These are phyloP conservation scores for Neofusicoccum cordaticola DNA, from an alignment of 2,329 filamentous ascomycete species.

Conservation along the genomic window DNA sequence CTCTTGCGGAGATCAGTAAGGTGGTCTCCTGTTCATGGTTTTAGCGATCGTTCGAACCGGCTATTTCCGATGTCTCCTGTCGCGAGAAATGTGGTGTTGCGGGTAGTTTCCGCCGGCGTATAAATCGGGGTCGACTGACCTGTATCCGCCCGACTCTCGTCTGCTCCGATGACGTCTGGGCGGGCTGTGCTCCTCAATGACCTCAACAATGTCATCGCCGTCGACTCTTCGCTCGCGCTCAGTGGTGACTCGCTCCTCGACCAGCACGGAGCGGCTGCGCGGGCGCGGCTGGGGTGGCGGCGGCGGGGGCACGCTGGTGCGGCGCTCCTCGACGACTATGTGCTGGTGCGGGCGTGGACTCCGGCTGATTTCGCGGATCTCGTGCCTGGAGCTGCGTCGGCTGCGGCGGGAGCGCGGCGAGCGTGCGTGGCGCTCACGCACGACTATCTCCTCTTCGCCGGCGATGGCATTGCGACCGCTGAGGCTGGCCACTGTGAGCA, in stretches of 20 bases:
- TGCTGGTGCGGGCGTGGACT: slow-evolving; percentile 36
- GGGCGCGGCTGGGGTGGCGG: slow-evolving; percentile 26
- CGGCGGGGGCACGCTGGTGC: slow-evolving; percentile 9
- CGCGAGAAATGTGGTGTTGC: slow-evolving; percentile 21
- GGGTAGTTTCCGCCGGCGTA: slow-evolving; percentile 35
- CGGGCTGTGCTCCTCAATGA: slow-evolving; percentile 55
- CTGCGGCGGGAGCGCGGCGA: slow-evolving; percentile 30
- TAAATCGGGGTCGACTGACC: slow-evolving; percentile 46
- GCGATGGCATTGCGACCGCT: slow-evolving; percentile 40
- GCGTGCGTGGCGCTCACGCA: slow-evolving; percentile 29
- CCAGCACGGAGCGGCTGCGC: slow-evolving; percentile 39
- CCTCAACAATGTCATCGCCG: slow-evolving; percentile 56
- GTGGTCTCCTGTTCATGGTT: slow-evolving; percentile 10
- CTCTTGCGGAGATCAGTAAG: neutral
- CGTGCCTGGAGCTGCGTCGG: slow-evolving; percentile 28
- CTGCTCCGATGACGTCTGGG: slow-evolving; percentile 38
- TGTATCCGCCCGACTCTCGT: slow-evolving; percentile 43
- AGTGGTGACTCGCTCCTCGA: slow-evolving; percentile 37
- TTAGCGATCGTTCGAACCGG: neutral
- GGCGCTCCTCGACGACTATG: slow-evolving; percentile 38
- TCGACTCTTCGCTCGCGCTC: slow-evolving; percentile 35
- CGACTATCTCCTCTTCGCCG: slow-evolving; percentile 60
- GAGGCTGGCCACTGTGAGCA: slow-evolving; percentile 41
- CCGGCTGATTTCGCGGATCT: slow-evolving; percentile 39
- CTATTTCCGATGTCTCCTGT: slow-evolving; percentile 14